phyloP scores from a whole-genome alignment of 306 rosid species.

The Cicer pinnatifidum region DNA sequence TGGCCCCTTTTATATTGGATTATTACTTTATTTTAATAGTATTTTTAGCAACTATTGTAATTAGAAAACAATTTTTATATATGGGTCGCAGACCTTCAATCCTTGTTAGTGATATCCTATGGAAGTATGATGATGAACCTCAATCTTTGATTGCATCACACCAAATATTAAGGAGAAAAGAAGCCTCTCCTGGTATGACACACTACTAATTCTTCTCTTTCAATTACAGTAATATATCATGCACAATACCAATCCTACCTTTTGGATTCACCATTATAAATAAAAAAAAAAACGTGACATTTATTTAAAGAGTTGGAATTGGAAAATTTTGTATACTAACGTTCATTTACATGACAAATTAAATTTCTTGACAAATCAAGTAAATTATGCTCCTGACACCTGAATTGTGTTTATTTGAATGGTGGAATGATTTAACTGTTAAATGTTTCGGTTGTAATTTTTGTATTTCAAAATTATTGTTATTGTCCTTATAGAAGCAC shows the following conservation, averaged over 20 bases:
- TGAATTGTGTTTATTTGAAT: slow-evolving; percentile 11
- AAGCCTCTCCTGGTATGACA: slow-evolving; percentile 65
- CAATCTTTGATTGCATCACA: slow-evolving; percentile 63
- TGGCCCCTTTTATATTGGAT: slow-evolving; percentile 16
- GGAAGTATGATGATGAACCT: slow-evolving; percentile 81
- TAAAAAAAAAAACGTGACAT: neutral
- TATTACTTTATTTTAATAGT: slow-evolving; percentile 22
- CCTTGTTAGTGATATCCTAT: slow-evolving; percentile 91
- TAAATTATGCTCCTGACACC: slow-evolving; percentile 8
- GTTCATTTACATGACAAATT: slow-evolving; percentile 3
- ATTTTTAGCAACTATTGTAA: neutral
- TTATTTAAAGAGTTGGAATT: slow-evolving; percentile 17
- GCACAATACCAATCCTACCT: slow-evolving; percentile 23
- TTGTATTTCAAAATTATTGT: slow-evolving; percentile 12
- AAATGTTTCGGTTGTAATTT: neutral
- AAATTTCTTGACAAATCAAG: slow-evolving; percentile 20
- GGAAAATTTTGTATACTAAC: slow-evolving; percentile 11
- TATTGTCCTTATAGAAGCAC: neutral
- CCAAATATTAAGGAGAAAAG: slow-evolving; percentile 76
- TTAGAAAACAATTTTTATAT: slow-evolving; percentile 39
- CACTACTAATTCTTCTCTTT: slow-evolving; percentile 32
- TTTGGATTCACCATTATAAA: slow-evolving; percentile 10
- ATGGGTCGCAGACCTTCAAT: slow-evolving; percentile 82
- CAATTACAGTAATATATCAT: neutral
- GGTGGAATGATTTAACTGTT: neutral